Evolutionary conservation across 2,329 filamentous ascomycete genomes (phyloP).

Genomic region (Colletotrichum sansevieriae): DNA sequence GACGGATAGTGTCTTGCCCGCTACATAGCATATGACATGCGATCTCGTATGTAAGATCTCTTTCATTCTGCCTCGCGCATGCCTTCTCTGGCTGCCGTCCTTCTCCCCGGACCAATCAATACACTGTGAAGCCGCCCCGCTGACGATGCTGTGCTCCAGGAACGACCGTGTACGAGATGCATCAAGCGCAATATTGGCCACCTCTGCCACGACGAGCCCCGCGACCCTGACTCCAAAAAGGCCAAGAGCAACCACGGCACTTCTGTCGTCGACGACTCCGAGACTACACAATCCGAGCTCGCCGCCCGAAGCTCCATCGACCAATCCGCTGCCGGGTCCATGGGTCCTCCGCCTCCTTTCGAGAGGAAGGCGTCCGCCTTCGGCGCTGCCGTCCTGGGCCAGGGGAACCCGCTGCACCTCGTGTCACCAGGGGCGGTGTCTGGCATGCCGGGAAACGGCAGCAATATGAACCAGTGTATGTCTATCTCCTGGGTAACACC

Average conservation of each 20-base stretch:
- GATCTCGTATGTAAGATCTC: constrained; percentile 78
- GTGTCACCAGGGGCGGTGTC: constrained; percentile 79
- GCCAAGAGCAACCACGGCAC: constrained; percentile 74
- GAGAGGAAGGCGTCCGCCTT: constrained; percentile 46
- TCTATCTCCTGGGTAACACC: constrained; percentile 48
- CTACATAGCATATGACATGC: constrained; percentile 87
- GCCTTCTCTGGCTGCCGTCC: background rate
- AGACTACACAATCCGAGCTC: constrained; percentile 61
- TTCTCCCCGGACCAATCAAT: background rate
- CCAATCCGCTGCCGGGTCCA: constrained; percentile 62
- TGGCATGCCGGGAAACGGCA: constrained; percentile 65
- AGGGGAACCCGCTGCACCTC: constrained; percentile 71
- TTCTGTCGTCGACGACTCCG: constrained; percentile 72
- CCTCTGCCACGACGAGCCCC: constrained; percentile 96
- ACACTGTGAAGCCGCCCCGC: constrained; percentile 43
- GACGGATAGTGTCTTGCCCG: constrained; percentile 57
- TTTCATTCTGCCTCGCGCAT: constrained; percentile 26
- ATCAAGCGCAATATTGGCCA: constrained; percentile 99
- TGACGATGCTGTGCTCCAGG: constrained; percentile 65
- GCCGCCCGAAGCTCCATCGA: constrained; percentile 68
- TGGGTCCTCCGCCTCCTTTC: constrained; percentile 65
- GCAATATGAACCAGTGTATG: constrained; percentile 82
- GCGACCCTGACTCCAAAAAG: constrained; percentile 86
- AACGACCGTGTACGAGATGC: constrained; percentile 96
- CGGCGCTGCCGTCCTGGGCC: constrained; percentile 55